Conservation (phyloP, 257 asterid genomes). For the Solanum chiquidenum region DNA sequence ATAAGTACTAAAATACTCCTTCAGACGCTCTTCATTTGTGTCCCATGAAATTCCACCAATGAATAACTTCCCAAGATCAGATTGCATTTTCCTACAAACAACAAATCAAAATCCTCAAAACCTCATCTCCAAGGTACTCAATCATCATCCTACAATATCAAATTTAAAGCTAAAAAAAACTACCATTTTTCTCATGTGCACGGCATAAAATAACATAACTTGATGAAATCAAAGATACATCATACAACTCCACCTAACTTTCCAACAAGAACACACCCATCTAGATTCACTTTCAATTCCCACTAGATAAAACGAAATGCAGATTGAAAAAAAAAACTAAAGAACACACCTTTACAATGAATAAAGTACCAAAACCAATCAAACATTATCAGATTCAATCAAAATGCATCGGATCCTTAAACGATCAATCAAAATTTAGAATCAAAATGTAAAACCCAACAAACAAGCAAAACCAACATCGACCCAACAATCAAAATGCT, state of each 20-base stretch:
- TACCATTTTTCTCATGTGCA: background rate
- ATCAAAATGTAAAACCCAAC: background rate
- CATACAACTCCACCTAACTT: background rate
- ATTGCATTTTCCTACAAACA: conserved; percentile 11
- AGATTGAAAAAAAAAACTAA: background rate
- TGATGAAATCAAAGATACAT: background rate
- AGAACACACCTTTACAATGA: background rate
- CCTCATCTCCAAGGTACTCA: background rate
- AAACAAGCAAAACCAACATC: background rate
- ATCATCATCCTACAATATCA: background rate
- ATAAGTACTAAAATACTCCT: conserved; percentile 11
- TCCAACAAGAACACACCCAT: background rate
- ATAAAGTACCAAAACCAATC: background rate
- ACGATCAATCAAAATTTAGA: conserved; percentile 8
- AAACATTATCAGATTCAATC: conserved; percentile 1
- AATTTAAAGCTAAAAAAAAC: background rate
- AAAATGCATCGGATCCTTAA: conserved; percentile 6
- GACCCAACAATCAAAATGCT: background rate
- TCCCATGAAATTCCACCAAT: conserved; percentile 23
- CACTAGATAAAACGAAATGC: background rate
- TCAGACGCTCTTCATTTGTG: conserved; percentile 14
- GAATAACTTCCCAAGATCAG: conserved; percentile 20
- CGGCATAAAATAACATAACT: background rate
- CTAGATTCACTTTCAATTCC: background rate
- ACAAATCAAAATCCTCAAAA: background rate